A percentile compares a stretch with the other conserved stretches of the same genome.
phyloP scores from a whole-genome alignment of 768 basidiomycete species.

The Chiua virens region DNA sequence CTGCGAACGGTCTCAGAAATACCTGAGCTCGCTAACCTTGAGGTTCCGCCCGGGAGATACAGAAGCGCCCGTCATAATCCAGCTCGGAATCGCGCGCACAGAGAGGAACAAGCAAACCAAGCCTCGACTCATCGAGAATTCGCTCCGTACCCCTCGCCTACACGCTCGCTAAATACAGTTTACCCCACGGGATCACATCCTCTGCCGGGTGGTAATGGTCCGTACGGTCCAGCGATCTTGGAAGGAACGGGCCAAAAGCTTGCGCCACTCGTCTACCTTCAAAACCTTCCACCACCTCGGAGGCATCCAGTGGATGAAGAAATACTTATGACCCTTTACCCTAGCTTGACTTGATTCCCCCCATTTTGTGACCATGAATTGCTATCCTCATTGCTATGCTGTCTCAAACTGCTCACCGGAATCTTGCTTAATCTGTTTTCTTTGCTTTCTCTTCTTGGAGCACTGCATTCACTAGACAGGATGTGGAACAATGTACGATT shows the following conservation, averaged over 20 bases:
- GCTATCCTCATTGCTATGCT: slow-evolving; percentile 12
- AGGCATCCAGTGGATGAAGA: slow-evolving; percentile 73
- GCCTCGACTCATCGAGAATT: slow-evolving; percentile 24
- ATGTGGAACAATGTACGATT: slow-evolving; percentile 22
- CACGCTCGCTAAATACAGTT: slow-evolving; percentile 14
- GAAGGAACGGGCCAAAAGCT: slow-evolving; percentile 36
- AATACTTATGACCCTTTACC: slow-evolving; percentile 59
- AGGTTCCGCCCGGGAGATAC: slow-evolving; percentile 61
- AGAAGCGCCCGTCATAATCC: slow-evolving; percentile 61
- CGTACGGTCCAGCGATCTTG: not conserved
- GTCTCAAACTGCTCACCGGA: slow-evolving; percentile 5
- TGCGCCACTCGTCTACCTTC: slow-evolving; percentile 64
- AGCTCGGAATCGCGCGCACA: slow-evolving; percentile 38
- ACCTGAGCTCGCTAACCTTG: slow-evolving; percentile 50
- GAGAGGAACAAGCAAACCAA: slow-evolving; percentile 25
- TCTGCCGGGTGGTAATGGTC: not conserved
- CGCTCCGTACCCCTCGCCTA: slow-evolving; percentile 32
- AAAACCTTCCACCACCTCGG: slow-evolving; percentile 56
- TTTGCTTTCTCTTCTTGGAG: slow-evolving; percentile 21
- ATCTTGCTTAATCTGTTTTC: slow-evolving; percentile 2
- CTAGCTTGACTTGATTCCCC: slow-evolving; percentile 31
- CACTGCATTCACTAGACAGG: slow-evolving; percentile 25
- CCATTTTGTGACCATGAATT: slow-evolving; percentile 2
- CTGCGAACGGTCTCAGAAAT: slow-evolving; percentile 61
- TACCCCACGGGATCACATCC: slow-evolving; percentile 2